Percentiles rank a stretch among this genome's conserved stretches.
Evolutionary conservation across 1,284 basidiomycete species (phyloP).

Genomic region (Ustilago vetiveriae): DNA sequence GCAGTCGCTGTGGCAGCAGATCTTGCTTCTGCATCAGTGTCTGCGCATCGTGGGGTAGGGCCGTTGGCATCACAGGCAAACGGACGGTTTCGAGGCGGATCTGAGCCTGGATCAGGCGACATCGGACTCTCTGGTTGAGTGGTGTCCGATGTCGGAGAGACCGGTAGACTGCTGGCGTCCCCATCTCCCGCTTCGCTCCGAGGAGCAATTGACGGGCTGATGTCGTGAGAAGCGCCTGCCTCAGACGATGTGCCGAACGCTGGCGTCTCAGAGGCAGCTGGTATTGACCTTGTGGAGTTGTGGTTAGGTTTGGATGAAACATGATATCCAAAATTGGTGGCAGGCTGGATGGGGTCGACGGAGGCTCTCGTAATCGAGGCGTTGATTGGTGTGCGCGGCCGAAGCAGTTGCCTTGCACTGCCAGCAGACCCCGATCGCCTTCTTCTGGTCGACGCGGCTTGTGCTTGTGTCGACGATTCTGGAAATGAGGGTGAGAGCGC

Average conservation of each 20-base stretch:
- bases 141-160: conserved; percentile 25
- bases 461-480: conserved; percentile 16
- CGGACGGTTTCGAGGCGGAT: not conserved
- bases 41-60: not conserved
- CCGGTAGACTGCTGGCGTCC: conserved; percentile 11
- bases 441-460: conserved; percentile 15
- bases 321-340: too few relatives aligned
- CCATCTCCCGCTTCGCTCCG: not conserved
- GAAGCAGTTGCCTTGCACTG: conserved; percentile 27
- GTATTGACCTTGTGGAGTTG: not conserved
- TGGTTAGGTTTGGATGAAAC: not conserved
- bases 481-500: conserved; percentile 7
- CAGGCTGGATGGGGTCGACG: too few relatives aligned
- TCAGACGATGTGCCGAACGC: too few relatives aligned
- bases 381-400: conserved; percentile 28
- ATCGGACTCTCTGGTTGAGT: conserved; percentile 16
- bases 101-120: not conserved
- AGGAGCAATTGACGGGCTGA: too few relatives aligned
- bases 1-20: not conserved
- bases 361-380: not conserved
- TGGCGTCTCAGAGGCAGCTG: too few relatives aligned
- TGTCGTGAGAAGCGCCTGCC: too few relatives aligned
- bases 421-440: conserved; percentile 26
- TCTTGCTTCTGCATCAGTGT: not conserved
- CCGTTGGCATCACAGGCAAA: not conserved